These are phyloP conservation scores for Malus sylvestris DNA, from an alignment of 306 rosid genomes.

Conservation along the genomic window DNA sequence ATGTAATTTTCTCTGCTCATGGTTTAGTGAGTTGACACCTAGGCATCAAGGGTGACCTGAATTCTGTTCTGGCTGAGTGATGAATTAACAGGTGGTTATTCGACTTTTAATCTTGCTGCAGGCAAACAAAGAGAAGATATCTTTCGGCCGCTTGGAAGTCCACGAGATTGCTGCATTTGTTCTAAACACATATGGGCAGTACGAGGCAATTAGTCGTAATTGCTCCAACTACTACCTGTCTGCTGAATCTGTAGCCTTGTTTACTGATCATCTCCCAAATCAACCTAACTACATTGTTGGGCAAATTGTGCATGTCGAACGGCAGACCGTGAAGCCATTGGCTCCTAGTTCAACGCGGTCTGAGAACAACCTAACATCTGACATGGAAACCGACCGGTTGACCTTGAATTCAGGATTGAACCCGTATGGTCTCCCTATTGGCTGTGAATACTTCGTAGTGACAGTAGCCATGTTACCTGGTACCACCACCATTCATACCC, in stretches of 20 bases:
- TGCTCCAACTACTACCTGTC: constrained; percentile 77
- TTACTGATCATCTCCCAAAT: constrained; percentile 67
- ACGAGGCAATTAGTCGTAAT: constrained; percentile 80
- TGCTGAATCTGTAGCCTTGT: constrained; percentile 82
- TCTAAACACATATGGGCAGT: constrained; percentile 63
- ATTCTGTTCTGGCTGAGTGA: neutral
- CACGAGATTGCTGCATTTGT: constrained; percentile 94
- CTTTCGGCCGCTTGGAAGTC: constrained; percentile 75
- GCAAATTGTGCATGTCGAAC: constrained; percentile 95
- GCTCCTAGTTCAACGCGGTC: constrained; percentile 18
- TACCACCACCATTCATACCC: constrained; percentile 74
- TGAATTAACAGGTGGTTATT: neutral
- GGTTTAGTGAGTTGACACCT: neutral
- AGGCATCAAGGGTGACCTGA: neutral
- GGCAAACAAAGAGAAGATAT: constrained; percentile 96
- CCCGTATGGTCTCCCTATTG: constrained; percentile 88
- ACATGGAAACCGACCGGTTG: constrained; percentile 57
- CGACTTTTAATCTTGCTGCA: constrained; percentile 32
- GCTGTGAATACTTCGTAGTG: constrained; percentile 93
- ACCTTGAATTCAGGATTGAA: constrained; percentile 95
- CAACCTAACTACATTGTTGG: constrained; percentile 91
- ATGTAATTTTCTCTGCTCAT: neutral
- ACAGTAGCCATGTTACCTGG: constrained; percentile 98
- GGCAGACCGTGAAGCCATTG: constrained; percentile 58
- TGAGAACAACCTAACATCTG: constrained; percentile 46